These are phyloP conservation scores for Fusarium subglutinans DNA, from an alignment of 2,329 filamentous ascomycete species.

Conservation along the genomic window DNA sequence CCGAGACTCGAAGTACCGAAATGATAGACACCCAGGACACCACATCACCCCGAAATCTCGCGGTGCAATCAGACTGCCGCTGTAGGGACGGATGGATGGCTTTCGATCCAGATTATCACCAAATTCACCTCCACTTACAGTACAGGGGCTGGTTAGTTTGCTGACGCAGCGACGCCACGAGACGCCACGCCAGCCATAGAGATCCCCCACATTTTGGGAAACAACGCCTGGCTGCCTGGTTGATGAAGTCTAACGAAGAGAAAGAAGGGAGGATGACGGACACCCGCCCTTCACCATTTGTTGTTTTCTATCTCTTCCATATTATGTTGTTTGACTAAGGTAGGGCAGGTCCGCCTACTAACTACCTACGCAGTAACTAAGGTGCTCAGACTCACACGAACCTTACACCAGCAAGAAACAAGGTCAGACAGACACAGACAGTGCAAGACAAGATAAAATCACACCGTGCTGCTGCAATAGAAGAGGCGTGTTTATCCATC, in stretches of 20 bases:
- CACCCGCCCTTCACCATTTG: constrained; percentile 19
- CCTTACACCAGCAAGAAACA: neutral
- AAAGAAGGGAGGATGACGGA: constrained; percentile 10
- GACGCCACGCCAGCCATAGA: constrained; percentile 31
- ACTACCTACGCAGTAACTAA: neutral
- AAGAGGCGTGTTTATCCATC: constrained; percentile 25
- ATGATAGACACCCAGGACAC: neutral
- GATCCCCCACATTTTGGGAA: constrained; percentile 18
- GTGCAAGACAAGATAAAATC: neutral
- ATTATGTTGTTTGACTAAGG: neutral
- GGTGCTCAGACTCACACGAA: constrained; percentile 18
- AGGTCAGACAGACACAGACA: neutral
- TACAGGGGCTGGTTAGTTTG: constrained; percentile 1
- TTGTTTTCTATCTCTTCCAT: neutral
- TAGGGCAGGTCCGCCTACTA: neutral
- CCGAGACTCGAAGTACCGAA: constrained; percentile 1
- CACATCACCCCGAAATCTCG: neutral
- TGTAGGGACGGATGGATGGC: neutral
- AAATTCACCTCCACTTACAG: constrained; percentile 13
- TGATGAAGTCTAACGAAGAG: neutral
- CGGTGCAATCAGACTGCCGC: neutral
- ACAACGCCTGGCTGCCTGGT: neutral
- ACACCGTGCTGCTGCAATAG: constrained; percentile 7
- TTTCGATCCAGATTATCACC: neutral
- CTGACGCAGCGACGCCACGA: constrained; percentile 23